These are phyloP conservation scores for Aphanomyces stellatus DNA, from an alignment of 352 stramenopile species.

Conservation along the genomic window DNA sequence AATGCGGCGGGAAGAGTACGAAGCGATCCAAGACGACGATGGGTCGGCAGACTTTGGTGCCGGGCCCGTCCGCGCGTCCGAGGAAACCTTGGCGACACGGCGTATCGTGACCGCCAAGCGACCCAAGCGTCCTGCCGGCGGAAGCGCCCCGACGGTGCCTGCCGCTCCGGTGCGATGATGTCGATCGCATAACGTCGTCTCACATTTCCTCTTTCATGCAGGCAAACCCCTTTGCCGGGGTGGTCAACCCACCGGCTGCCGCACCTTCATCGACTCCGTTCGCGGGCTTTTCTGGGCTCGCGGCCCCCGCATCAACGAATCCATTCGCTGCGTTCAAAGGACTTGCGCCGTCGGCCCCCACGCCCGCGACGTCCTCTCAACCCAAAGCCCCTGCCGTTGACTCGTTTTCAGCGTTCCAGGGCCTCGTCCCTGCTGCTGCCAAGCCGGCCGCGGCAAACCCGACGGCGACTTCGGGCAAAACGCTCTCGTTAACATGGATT, in stretches of 20 bases:
- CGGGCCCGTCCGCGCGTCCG: conserved; percentile 65
- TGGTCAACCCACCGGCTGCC: neutral
- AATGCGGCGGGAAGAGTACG: conserved; percentile 80
- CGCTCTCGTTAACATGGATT: conserved; percentile 5
- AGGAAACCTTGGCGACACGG: conserved; percentile 56
- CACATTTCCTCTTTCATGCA: conserved; percentile 31
- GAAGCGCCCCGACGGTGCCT: conserved; percentile 20
- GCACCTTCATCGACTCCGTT: conserved; percentile 43
- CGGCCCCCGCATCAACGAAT: conserved; percentile 22
- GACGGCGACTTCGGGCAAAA: neutral
- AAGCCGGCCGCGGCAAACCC: neutral
- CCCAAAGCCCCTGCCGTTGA: neutral
- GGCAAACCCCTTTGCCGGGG: neutral
- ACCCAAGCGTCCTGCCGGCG: conserved; percentile 25
- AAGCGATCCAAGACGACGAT: conserved; percentile 35
- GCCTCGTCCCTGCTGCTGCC: neutral
- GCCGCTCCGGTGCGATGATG: conserved; percentile 15
- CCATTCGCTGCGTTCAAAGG: conserved; percentile 30
- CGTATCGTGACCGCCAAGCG: conserved; percentile 64
- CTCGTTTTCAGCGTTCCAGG: neutral
- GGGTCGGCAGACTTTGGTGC: conserved; percentile 39
- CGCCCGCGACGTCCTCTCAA: conserved; percentile 3
- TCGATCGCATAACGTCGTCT: neutral
- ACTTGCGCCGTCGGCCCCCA: conserved; percentile 6
- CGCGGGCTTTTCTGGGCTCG: conserved; percentile 52